phyloP scores from a whole-genome alignment of 1,139 yeast genomes.

The Eremothecium gossypii region DNA sequence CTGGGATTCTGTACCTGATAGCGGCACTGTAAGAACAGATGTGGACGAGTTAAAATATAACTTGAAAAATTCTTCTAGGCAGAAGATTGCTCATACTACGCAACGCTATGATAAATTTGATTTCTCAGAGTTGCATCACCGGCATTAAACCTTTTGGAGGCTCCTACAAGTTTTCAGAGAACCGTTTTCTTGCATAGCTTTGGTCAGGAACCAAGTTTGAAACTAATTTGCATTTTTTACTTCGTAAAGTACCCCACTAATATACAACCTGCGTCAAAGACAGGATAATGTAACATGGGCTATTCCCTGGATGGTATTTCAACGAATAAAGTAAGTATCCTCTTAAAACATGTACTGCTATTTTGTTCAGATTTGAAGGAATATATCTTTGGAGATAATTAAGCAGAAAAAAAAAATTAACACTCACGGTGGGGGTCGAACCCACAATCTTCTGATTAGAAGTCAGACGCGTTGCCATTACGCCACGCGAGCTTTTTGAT shows the following conservation, averaged over 20 bases:
- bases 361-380: too few species aligned
- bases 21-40: conserved; percentile 19
- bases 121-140: conserved; percentile 3
- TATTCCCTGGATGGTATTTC: too few species aligned
- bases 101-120: background rate
- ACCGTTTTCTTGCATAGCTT: too few species aligned
- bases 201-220: too few species aligned
- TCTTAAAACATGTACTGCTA: too few species aligned
- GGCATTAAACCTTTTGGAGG: background rate
- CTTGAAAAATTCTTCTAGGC: background rate
- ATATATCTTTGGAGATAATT: too few species aligned
- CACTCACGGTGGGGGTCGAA: conserved; percentile 53
- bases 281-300: too few species aligned
- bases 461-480: conserved; percentile 56
- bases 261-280: too few species aligned
- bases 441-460: conserved; percentile 52
- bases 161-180: too few species aligned
- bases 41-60: background rate
- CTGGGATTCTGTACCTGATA: conserved; percentile 18
- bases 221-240: too few species aligned
- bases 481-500: conserved; percentile 42
- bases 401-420: conserved; percentile 25
- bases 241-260: too few species aligned
- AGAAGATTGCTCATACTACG: background rate
- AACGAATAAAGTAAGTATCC: too few species aligned